Evolutionary conservation across 2,329 filamentous ascomycete genomes (phyloP).

Genomic region (Hypoxylon sp.): DNA sequence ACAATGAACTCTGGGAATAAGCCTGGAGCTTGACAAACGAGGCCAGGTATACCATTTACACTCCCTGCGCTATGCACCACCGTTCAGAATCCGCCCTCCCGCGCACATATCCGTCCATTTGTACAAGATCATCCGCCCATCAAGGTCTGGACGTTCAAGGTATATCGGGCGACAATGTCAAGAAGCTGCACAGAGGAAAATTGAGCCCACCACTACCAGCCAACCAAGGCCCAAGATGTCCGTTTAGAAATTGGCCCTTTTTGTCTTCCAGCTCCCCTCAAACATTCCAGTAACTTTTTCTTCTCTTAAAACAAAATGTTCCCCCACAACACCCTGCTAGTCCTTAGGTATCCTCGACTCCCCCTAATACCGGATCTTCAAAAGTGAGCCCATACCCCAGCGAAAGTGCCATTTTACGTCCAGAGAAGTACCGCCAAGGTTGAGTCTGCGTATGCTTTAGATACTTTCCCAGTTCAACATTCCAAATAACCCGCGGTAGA

Average conservation of each 20-base stretch:
- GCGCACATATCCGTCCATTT: constrained; percentile 52
- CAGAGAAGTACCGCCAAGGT: constrained; percentile 60
- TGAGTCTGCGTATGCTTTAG: constrained; percentile 53
- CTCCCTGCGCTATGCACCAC: constrained; percentile 55
- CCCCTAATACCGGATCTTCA: constrained; percentile 58
- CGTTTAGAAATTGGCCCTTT: constrained; percentile 48
- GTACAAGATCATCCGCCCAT: constrained; percentile 50
- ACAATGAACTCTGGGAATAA: constrained; percentile 47
- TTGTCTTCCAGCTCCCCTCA: constrained; percentile 55
- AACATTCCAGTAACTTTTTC: constrained; percentile 52
- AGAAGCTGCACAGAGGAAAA: constrained; percentile 44
- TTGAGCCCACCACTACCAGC: constrained; percentile 41
- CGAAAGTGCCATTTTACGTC: constrained; percentile 57
- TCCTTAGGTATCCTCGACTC: constrained; percentile 51
- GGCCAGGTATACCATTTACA: constrained; percentile 53
- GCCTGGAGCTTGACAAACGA: constrained; percentile 48
- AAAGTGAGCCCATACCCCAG: constrained; percentile 55
- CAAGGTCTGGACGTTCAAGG: constrained; percentile 48
- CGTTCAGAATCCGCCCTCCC: constrained; percentile 49
- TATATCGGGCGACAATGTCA: constrained; percentile 49
- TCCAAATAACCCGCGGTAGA: constrained; percentile 55
- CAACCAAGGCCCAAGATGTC: constrained; percentile 45
- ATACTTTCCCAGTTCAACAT: constrained; percentile 54
- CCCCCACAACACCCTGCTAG: constrained; percentile 49
- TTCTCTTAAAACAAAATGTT: constrained; percentile 39